phyloP scores from a whole-genome alignment of 2,329 filamentous ascomycete genomes.

The Colletotrichum sp. region DNA sequence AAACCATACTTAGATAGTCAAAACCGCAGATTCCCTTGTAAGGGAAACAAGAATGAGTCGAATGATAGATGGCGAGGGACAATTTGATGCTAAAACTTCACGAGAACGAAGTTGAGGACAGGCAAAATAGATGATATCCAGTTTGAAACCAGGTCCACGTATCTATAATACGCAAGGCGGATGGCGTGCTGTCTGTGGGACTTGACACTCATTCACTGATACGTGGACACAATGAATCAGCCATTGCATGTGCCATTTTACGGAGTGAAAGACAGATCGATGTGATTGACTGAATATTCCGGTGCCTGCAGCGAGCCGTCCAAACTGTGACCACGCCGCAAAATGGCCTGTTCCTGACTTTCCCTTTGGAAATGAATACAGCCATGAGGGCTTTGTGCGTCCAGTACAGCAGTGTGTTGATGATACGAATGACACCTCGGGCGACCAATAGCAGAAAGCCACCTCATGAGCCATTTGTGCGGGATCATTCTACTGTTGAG shows the following conservation, averaged over 20 bases:
- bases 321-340: not conserved
- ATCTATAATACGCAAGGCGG: not conserved
- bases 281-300: not conserved
- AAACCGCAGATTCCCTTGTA: not conserved
- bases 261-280: not conserved
- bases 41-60: not conserved
- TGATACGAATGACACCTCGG: not conserved
- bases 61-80: accelerated
- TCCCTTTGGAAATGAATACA: not conserved
- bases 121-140: not conserved
- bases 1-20: not conserved
- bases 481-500: not conserved
- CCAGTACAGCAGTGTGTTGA: not conserved
- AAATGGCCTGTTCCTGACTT: not conserved
- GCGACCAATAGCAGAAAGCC: not conserved
- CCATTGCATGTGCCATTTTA: not conserved
- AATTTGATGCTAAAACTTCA: not conserved
- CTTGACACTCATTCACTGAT: not conserved
- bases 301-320: not conserved
- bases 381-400: not conserved
- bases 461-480: not conserved
- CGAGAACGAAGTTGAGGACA: not conserved
- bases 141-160: not conserved
- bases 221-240: not conserved
- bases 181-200: not conserved